Conservation (phyloP, 1,284 basidiomycete genomes). For the Ganoderma lucidum region DNA sequence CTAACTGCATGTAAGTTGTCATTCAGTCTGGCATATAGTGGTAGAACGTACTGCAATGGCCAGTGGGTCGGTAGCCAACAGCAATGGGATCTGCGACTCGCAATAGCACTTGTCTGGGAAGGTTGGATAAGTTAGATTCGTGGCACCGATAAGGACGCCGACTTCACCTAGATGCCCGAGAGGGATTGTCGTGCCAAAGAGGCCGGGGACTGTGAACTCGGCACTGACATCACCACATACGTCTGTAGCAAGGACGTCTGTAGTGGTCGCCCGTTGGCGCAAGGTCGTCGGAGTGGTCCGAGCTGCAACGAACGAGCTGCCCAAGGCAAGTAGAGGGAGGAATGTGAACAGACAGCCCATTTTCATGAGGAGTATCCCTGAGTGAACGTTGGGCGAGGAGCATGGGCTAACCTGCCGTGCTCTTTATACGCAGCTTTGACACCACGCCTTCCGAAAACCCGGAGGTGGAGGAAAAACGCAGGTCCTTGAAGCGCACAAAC, state of each 20-base stretch:
- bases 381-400: not conserved
- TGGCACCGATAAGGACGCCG: not conserved
- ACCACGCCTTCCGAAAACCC: not conserved
- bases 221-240: slow-evolving; percentile 49
- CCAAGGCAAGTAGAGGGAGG: slow-evolving; percentile 13
- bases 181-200: slow-evolving; percentile 35
- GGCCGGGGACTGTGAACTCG: slow-evolving; percentile 42
- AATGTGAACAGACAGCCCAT: slow-evolving; percentile 9
- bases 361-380: not conserved
- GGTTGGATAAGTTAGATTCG: not conserved
- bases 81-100: slow-evolving; percentile 45
- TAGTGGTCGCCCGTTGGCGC: slow-evolving; percentile 28
- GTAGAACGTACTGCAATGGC: slow-evolving; percentile 29
- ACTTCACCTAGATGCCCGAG: slow-evolving; percentile 46
- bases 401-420: not conserved
- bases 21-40: not conserved
- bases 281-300: slow-evolving; percentile 23
- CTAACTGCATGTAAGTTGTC: not conserved
- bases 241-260: slow-evolving; percentile 42
- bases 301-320: slow-evolving; percentile 16
- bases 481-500: not conserved
- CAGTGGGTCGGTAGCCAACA: slow-evolving; percentile 44
- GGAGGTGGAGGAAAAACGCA: not conserved
- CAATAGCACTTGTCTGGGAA: slow-evolving; percentile 50
- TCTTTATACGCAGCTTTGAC: slow-evolving; percentile 6